Conservation (phyloP, 164 flowering plant species). For the Litsea cubeba region DNA sequence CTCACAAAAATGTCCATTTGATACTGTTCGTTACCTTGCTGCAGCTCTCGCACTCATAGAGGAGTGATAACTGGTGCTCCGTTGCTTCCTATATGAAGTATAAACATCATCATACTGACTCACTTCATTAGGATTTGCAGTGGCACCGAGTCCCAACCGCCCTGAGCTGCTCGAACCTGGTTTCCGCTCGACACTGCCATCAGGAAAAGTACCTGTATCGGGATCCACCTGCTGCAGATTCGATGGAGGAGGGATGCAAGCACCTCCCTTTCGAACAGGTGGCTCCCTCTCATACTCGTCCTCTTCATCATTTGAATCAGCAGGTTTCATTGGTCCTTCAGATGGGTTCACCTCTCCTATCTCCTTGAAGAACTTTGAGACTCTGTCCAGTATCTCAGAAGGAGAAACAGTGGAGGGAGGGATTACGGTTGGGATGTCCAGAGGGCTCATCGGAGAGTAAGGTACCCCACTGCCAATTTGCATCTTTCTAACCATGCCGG, state of each 20-base stretch:
- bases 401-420: slow-evolving; percentile 84
- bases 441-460: slow-evolving; percentile 94
- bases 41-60: slow-evolving; percentile 90
- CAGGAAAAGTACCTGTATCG: slow-evolving; percentile 68
- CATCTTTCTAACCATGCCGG: slow-evolving; percentile 97
- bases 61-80: slow-evolving; percentile 87
- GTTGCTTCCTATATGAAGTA: slow-evolving; percentile 81
- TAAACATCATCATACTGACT: slow-evolving; percentile 98
- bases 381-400: slow-evolving; percentile 75
- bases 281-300: slow-evolving; percentile 66
- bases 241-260: slow-evolving; percentile 98
- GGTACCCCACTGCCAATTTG: slow-evolving; percentile 99
- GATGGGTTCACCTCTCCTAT: slow-evolving; percentile 95
- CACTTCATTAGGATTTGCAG: slow-evolving; percentile 76
- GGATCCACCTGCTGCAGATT: slow-evolving; percentile 69
- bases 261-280: slow-evolving; percentile 83
- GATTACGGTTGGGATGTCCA: slow-evolving; percentile 91
- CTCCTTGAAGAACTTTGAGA: slow-evolving; percentile 86
- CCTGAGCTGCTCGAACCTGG: slow-evolving; percentile 68
- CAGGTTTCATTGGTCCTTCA: slow-evolving; percentile 70
- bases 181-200: slow-evolving; percentile 70
- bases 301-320: slow-evolving; percentile 51
- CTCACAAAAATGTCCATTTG: background rate
- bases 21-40: slow-evolving; percentile 16
- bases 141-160: slow-evolving; percentile 87